Evolutionary conservation across 2,329 filamentous ascomycete species (phyloP), one percentile per base, ranked within the genome.

Genomic region (Fusarium buxicola): DNA sequence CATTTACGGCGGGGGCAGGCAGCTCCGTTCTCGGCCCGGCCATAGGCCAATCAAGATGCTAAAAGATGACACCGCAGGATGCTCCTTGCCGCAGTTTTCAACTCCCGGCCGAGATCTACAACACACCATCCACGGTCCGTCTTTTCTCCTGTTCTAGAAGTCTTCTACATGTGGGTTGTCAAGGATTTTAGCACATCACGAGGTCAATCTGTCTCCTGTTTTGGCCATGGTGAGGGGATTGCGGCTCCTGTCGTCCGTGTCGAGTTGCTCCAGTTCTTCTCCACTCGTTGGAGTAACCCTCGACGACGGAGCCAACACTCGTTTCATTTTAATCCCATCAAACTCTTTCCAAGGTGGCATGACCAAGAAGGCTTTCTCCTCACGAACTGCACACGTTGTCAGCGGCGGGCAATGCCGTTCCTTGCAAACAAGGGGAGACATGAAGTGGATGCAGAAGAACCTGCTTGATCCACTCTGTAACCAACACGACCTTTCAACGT

Each of bases 121-220:
- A 8, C 10, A 11, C 11, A 38, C 59, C 55, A 55, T 10, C 28
- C 0, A 5, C 45, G 62, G 61, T 18, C 45, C 39, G n/a, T 58
- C 24, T 8, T 58, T 65, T 24, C 32, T 58, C 62, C 58, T 24
- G 21, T 65, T 65, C 62, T 58, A 59, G 62, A 65, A 65, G 30
- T 28, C 10, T 63, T 66, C 62, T n/a, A 65, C 12, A 10, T 30
- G 36, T 38, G 43, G 61, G 39, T 35, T 28, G n/a, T 35, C 27
- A 28, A 15, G 18, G n/a, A 31, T 13, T 39, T 35, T 30, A 39
- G 44, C 50, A 63, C 61, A 53, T 65, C 62, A 65, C 27, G 11
- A 34, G 34, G 9, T 9, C 25, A 31, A 21, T 18, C 41, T 24
- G n/a, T 15, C 12, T 31, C 44, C 30, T 30, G 16, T 38, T 34